A percentile compares a stretch with the other conserved stretches of the same genome.
Conservation (phyloP, 2,329 filamentous ascomycete genomes). For the Botryosphaeria dothidea region DNA sequence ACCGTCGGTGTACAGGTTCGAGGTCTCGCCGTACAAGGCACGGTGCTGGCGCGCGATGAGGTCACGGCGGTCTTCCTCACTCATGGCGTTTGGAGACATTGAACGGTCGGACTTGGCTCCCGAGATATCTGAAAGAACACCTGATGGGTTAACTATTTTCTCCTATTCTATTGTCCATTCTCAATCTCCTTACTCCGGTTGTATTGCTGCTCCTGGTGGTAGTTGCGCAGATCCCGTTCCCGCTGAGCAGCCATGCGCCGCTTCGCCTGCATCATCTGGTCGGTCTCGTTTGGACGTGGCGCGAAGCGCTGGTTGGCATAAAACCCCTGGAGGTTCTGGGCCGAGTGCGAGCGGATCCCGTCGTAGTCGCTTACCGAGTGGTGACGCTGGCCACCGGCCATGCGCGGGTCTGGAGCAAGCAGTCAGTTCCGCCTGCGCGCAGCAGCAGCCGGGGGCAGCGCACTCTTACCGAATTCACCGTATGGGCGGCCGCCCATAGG, state of each 20-base stretch:
- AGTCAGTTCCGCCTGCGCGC: conserved; percentile 18
- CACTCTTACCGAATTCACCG: conserved; percentile 24
- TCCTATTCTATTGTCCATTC: conserved; percentile 64
- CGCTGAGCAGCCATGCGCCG: conserved; percentile 98
- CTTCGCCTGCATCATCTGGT: conserved; percentile 99
- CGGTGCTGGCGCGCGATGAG: conserved; percentile 94
- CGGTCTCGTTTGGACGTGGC: conserved; percentile 83
- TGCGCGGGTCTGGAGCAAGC: conserved; percentile 65
- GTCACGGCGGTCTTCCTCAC: conserved; percentile 93
- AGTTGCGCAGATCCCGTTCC: conserved; percentile 98
- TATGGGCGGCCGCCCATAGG: conserved; percentile 58
- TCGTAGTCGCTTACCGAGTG: conserved; percentile 87
- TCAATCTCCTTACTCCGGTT: conserved; percentile 94
- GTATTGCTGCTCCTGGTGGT: conserved; percentile 99
- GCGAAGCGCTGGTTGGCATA: conserved; percentile 94
- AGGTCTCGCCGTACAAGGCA: conserved; percentile 80
- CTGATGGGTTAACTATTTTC: conserved; percentile 49
- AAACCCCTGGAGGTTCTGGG: conserved; percentile 85
- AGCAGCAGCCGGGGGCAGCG: conserved; percentile 9
- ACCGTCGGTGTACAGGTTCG: conserved; percentile 71
- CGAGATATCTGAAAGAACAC: conserved; percentile 68
- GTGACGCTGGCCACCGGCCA: conserved; percentile 68
- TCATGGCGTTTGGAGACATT: conserved; percentile 82
- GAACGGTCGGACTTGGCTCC: conserved; percentile 82
- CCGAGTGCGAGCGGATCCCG: conserved; percentile 69